Base-by-base conservation (phyloP, 495 filamentous ascomycete genomes). In the Penicillium cataractarum region DNA sequence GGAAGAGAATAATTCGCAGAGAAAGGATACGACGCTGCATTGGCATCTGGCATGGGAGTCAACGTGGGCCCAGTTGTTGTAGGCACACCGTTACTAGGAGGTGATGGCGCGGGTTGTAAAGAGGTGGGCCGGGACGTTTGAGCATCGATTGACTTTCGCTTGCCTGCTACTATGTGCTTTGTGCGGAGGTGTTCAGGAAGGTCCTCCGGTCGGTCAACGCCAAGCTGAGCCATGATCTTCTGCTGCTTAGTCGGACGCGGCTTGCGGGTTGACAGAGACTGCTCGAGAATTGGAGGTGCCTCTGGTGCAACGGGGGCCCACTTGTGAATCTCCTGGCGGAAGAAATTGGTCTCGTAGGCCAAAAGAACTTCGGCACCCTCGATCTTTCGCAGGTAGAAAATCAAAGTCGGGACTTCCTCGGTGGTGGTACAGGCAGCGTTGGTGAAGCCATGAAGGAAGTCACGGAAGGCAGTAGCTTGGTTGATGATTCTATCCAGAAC, bases 321-420 rank as follows among this genome's bases (percentile, higher is more conserved):
- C 69, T 91, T 96, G 76, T 99, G 96, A 48, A 99, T 84, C 72
- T 97, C 93, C 64, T 96, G 92, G 24, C 92, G 87, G 81, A 99
- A 96, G 76, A 96, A 97, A 71, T 99, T 99, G 8, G 93, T 97
- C 76, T 99, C 95, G 57, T 89, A 89, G 3, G 93, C 85, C 10
- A 99, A 76, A 8, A 99, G 84, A 51, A 99, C 93, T 73, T 99
- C 95, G 13, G 95, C 96, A 9, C 95, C 95, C 78, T 99, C 96
- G 44, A 99, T 95, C 79, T 99, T 99, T 50, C 95, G 91, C 32
- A 99, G 83, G 65, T 97, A 97, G 78, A 99, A 99, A n/a, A 96
- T 88, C 78, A 97, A 88, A 0, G 89, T 92, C 12, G 91, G 88
- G 7, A 92, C 87, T 74, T 99, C 96, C 63, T 93, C 90, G 8